phyloP scores from a whole-genome alignment of 352 stramenopile species.

The Globisporangium uncinulatum region DNA sequence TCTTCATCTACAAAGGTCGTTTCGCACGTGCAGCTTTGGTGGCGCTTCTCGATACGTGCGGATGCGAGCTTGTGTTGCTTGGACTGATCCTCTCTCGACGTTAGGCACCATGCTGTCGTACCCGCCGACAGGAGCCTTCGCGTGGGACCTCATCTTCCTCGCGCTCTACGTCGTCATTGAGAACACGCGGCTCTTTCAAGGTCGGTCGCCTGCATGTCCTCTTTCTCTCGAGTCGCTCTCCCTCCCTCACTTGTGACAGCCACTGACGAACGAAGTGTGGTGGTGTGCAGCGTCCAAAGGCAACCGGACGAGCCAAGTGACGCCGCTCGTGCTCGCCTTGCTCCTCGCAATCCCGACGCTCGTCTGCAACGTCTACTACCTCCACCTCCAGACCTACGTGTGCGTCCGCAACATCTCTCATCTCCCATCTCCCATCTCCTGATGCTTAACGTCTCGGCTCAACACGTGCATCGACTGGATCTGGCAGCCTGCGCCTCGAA shows the following conservation, averaged over 20 bases:
- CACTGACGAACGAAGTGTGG: not conserved
- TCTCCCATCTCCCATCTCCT: constrained; percentile 1
- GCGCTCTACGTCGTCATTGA: constrained; percentile 56
- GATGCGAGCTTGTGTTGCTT: not conserved
- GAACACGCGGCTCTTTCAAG: constrained; percentile 62
- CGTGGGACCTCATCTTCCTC: constrained; percentile 59
- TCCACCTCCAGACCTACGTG: constrained; percentile 77
- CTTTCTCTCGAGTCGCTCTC: no score
- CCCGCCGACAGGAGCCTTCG: constrained; percentile 38
- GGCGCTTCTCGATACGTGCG: not conserved
- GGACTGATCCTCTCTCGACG: not conserved
- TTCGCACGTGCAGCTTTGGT: not conserved
- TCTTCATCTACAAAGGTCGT: constrained; percentile 75
- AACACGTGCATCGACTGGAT: no score
- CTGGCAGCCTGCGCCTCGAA: constrained; percentile 47
- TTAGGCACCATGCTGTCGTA: constrained; percentile 44
- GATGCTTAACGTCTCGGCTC: not conserved
- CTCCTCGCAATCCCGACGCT: constrained; percentile 43
- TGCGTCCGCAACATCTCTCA: constrained; percentile 17
- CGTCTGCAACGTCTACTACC: constrained; percentile 67
- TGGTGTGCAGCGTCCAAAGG: constrained; percentile 57
- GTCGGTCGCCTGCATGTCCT: constrained; percentile 13
- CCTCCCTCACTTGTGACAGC: no score
- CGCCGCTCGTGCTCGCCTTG: constrained; percentile 50
- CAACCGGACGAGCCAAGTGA: constrained; percentile 67